These are phyloP conservation scores for Aspergillus candidus DNA, from an alignment of 2,329 filamentous ascomycete genomes.

Conservation along the genomic window DNA sequence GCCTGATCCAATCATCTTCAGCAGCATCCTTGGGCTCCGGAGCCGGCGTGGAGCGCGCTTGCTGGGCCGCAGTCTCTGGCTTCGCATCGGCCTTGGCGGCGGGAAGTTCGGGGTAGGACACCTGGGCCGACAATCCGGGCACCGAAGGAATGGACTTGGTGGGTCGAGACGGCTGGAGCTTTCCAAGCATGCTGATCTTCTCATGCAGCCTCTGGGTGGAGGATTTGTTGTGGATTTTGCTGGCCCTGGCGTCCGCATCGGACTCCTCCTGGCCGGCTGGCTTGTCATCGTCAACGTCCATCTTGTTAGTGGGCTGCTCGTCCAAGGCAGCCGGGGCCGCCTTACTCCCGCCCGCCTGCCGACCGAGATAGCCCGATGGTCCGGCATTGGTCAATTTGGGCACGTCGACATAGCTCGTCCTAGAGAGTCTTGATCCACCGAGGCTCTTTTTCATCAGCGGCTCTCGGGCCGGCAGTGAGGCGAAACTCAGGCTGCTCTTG, in stretches of 20 bases:
- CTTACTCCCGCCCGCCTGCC: constrained; percentile 59
- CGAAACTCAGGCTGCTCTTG: constrained; percentile 94
- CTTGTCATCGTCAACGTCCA: constrained; percentile 51
- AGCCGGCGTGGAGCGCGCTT: constrained; percentile 16
- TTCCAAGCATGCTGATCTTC: constrained; percentile 71
- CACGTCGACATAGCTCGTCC: constrained; percentile 72
- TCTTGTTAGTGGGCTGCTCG: constrained; percentile 43
- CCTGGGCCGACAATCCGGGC: constrained; percentile 22
- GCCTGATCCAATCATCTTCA: constrained; percentile 57
- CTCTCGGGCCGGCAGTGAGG: constrained; percentile 83
- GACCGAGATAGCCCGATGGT: constrained; percentile 67
- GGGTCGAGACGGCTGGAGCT: constrained; percentile 44
- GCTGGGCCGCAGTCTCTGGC: constrained; percentile 16
- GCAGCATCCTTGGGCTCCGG: constrained; percentile 30
- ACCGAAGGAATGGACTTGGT: constrained; percentile 42
- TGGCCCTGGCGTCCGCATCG: constrained; percentile 45
- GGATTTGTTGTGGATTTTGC: constrained; percentile 68
- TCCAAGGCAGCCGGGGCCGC: constrained; percentile 31
- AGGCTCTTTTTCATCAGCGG: constrained; percentile 82
- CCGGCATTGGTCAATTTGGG: constrained; percentile 37
- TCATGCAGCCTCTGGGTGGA: constrained; percentile 93
- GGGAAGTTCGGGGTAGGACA: constrained; percentile 34
- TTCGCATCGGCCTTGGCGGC: constrained; percentile 24
- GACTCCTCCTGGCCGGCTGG: constrained; percentile 44
- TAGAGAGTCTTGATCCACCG: constrained; percentile 61